A percentile compares a stretch with the other conserved stretches of the same genome.
Conservation (phyloP, 2,329 filamentous ascomycete genomes). For the Aspergillus uvarum region DNA sequence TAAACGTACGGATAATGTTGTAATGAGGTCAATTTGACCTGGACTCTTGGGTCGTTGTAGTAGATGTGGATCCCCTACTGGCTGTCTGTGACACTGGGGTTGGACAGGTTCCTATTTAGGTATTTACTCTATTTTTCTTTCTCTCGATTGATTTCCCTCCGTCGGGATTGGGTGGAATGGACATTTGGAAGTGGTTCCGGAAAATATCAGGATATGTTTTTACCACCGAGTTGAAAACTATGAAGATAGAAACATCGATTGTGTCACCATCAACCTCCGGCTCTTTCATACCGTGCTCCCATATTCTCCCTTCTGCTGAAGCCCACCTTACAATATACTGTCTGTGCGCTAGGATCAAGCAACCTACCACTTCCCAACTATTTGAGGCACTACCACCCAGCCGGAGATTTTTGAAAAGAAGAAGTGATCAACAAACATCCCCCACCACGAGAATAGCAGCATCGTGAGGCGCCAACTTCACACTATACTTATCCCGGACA, state of each 20-base stretch:
- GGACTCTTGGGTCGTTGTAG: background rate
- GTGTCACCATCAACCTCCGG: too few species aligned
- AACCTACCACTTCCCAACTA: too few species aligned
- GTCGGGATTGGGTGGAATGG: too few species aligned
- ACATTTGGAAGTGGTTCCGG: background rate
- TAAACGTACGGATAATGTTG: background rate
- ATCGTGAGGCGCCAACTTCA: constrained; percentile 31
- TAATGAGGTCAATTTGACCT: background rate
- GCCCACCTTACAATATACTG: too few species aligned
- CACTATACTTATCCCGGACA: constrained; percentile 24
- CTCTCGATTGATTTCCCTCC: too few species aligned
- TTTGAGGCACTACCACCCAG: too few species aligned
- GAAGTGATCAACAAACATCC: constrained; percentile 3
- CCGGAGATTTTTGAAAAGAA: too few species aligned
- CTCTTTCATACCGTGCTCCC: too few species aligned
- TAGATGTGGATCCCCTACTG: too few species aligned
- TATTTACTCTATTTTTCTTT: background rate
- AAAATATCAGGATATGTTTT: background rate
- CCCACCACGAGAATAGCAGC: constrained; percentile 31
- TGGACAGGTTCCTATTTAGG: background rate
- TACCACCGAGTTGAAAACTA: background rate
- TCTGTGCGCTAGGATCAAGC: too few species aligned
- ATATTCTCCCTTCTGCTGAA: too few species aligned
- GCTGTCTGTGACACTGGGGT: background rate
- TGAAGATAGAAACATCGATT: background rate